Evolutionary conservation across 441 rosid genomes (phyloP).

Genomic region (Populus hybrid): DNA sequence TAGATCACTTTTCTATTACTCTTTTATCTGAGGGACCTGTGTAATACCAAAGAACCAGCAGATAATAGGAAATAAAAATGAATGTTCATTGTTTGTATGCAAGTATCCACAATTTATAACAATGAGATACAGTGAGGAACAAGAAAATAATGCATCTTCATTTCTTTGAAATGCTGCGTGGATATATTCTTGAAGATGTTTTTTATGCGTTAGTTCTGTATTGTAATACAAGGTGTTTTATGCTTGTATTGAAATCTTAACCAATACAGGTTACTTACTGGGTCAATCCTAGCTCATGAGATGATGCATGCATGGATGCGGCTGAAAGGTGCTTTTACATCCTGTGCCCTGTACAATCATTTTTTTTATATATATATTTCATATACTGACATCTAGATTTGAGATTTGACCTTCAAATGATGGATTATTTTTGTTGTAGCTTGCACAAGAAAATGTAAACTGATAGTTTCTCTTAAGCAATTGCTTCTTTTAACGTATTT

Average conservation of each 20-base stretch:
- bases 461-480: not conserved
- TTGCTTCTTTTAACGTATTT: not conserved
- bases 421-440: not conserved
- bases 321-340: conserved; percentile 56
- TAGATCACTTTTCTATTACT: not conserved
- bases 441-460: not conserved
- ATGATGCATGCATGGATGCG: conserved; percentile 99
- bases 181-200: conserved; percentile 7
- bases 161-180: not conserved
- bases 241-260: conserved; percentile 16
- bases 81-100: conserved; percentile 2
- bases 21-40: not conserved
- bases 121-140: not conserved
- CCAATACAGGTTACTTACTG: conserved; percentile 68
- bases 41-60: conserved; percentile 23
- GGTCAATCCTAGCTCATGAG: conserved; percentile 96
- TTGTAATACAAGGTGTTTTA: conserved; percentile 12
- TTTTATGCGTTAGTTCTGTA: not conserved
- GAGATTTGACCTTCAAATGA: not conserved
- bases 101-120: not conserved
- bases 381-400: conserved; percentile 5
- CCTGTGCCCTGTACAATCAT: conserved; percentile 20
- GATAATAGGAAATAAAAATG: conserved; percentile 15
- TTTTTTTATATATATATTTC: not conserved
- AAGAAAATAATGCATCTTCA: not conserved